These are phyloP conservation scores for Golubevia pallescens DNA, from an alignment of 1,284 basidiomycete species.

Conservation along the genomic window DNA sequence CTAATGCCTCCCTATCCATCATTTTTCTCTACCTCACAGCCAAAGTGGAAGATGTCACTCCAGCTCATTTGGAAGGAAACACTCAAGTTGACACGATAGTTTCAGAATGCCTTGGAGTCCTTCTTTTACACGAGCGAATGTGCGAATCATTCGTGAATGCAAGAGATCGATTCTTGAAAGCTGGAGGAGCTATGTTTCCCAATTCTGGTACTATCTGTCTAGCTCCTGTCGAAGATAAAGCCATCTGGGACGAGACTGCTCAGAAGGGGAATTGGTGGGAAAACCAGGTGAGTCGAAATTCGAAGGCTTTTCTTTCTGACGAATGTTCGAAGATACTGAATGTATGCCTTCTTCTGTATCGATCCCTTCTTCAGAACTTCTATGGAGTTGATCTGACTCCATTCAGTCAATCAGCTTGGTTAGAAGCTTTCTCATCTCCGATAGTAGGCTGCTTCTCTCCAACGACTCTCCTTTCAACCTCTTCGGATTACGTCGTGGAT, in stretches of 20 bases:
- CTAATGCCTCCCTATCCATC: no score
- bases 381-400: conserved; percentile 57
- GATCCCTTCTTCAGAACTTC: conserved; percentile 31
- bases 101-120: conserved; percentile 57
- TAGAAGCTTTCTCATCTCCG: conserved; percentile 45
- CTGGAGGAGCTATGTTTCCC: conserved; percentile 50
- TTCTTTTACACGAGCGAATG: conserved; percentile 60
- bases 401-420: conserved; percentile 34
- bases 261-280: conserved; percentile 49
- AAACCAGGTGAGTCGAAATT: conserved; percentile 17
- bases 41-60: conserved; percentile 54
- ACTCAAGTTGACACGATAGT: conserved; percentile 53
- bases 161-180: conserved; percentile 44
- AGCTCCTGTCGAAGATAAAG: conserved; percentile 48
- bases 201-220: conserved; percentile 52
- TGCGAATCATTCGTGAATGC: conserved; percentile 56
- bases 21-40: conserved; percentile 8
- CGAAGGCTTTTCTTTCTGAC: no score
- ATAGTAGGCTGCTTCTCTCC: conserved; percentile 53
- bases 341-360: no score
- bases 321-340: no score
- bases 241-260: conserved; percentile 46
- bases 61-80: conserved; percentile 17
- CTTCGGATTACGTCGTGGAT: conserved; percentile 44
- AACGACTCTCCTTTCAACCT: conserved; percentile 33